A percentile compares a stretch with the other conserved stretches of the same genome.
Evolutionary conservation across 176 grass and related monocot species (phyloP).

Genomic region (Alopecurus myosuroides): DNA sequence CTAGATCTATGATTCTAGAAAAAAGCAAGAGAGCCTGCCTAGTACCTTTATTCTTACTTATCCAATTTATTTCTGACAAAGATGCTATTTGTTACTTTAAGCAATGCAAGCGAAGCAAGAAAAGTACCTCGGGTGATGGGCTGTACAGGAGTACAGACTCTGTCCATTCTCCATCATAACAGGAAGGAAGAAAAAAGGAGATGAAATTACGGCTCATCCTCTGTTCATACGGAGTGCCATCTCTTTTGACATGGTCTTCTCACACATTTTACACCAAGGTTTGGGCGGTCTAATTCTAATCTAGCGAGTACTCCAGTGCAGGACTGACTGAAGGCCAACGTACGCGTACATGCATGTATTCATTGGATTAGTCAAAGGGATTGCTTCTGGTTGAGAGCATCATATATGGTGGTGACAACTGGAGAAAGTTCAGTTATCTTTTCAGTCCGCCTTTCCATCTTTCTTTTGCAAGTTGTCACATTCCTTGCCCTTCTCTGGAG

Average conservation of each 20-base stretch:
- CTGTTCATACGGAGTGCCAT: slow-evolving; percentile 30
- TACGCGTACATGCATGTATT: not conserved
- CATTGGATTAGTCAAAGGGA: slow-evolving; percentile 35
- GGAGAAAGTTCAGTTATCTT: slow-evolving; percentile 52
- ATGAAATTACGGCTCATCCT: slow-evolving; percentile 33
- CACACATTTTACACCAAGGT: slow-evolving; percentile 10
- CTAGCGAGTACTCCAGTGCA: slow-evolving; percentile 14
- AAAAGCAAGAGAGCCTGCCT: not conserved
- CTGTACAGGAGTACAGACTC: slow-evolving; percentile 20
- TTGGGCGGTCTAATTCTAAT: not conserved
- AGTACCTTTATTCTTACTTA: not conserved
- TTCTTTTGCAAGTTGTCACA: slow-evolving; percentile 26
- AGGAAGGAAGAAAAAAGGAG: not conserved
- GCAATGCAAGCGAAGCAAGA: slow-evolving; percentile 28
- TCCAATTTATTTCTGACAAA: not conserved
- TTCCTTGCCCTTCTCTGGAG: slow-evolving; percentile 26
- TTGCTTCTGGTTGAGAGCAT: slow-evolving; percentile 41
- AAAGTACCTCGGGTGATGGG: slow-evolving; percentile 26
- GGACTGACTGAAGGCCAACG: slow-evolving; percentile 33
- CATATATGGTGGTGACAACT: slow-evolving; percentile 30
- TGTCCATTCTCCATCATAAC: not conserved
- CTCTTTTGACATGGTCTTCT: not conserved
- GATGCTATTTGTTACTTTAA: not conserved
- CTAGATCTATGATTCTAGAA: slow-evolving; percentile 11
- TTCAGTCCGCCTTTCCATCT: slow-evolving; percentile 22